Base-by-base conservation (phyloP, 495 filamentous ascomycete genomes). In the Xylaria palmicola region DNA sequence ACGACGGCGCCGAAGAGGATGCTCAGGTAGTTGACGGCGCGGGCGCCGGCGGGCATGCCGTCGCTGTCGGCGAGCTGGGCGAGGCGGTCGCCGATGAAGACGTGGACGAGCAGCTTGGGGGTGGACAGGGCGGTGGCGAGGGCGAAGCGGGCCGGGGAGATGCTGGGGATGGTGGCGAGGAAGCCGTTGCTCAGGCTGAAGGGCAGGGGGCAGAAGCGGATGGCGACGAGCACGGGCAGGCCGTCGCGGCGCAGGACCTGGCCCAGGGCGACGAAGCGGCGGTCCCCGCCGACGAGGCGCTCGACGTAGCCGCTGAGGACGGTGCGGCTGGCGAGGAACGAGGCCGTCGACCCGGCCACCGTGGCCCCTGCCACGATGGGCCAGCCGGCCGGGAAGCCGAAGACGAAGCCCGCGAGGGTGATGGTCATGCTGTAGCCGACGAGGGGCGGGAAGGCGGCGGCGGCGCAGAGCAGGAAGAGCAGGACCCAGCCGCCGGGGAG, bases 131-230 rank as follows among this genome's bases (percentile, higher is more conserved):
- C 87, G 6, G 94, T 98, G 0, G 95, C 93, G 37, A 89, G 67
- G 30, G 85, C 89, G 71, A 95, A 98, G 64, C 81, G 82, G 71
- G 82, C 73, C 15, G 89, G 87, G 49, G 86, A 80, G 6, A 98
- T 90, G 6, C 91, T 96, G 2, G 90, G 92, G 64, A 98, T 92
- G 1, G 93, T 97, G 19, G 91, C 90, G 27, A 98, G 85, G 22
- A 94, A 96, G 19, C 92, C 94, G 68, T 98, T 98, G 66, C 90
- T 92, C 58, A 97, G 77, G 22, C 90, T 93, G 71, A 96, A 98
- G n/a, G 94, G 94, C 60, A 98, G 73, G 22, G 94, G 94, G 61
- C 94, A 97, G 36, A 98, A 77, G 29, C 94, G 82, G 58, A 98
- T 96, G 90, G 97, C 96, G 65, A 88, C 86, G 30, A 98, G 80